Base-by-base conservation (phyloP, 305 asterid genomes). In the Rubia balearica region DNA sequence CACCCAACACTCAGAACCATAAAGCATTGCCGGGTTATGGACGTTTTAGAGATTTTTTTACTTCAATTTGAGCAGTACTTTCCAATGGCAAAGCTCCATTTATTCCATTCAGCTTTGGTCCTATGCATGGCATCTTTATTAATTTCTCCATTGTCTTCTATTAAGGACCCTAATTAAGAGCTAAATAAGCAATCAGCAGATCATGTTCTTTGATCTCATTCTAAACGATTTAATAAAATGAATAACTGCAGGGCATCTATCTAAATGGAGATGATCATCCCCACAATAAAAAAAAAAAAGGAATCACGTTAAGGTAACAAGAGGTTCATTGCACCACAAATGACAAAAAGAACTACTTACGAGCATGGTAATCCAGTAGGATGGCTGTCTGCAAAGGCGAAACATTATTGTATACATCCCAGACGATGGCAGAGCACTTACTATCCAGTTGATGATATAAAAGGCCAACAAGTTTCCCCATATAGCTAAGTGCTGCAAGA, bases 401-500 rank as follows among this genome's bases (percentile, higher is more conserved):
- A 89, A 90, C 98, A 93, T 93, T 68, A 90, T 85, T 13, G 96
- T 89, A 82, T 90, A 83, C 96, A 93, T 87, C 70, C 90, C 90
- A 0, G 92, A 76, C 22, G 95, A 74, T 43, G 98, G 98, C 74
- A 90, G 65, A 63, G 96, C 87, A 81, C 98, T 93, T 69, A 93
- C 89, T 41, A 93, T 87, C 90, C 83, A 89, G 86, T 93, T 93
- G 82, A 93, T 93, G 82, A 81, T 83, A 69, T 93, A 93, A 70
- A 93, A 93, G 7, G 78, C 94, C 24, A 89, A 76, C 75, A 93
- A 88, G 78, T 93, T 93, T 78, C 97, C 98, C 98, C 98, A 92
- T 65, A 92, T 90, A 22, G 97, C 98, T 48, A 89, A 65, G 81
- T 89, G 97, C 83, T 93, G 98, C 85, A 90, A 76, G 38, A 81